Evolutionary conservation across 192 early-diverging fungal genomes (phyloP).

Genomic region (Podila epicladia): DNA sequence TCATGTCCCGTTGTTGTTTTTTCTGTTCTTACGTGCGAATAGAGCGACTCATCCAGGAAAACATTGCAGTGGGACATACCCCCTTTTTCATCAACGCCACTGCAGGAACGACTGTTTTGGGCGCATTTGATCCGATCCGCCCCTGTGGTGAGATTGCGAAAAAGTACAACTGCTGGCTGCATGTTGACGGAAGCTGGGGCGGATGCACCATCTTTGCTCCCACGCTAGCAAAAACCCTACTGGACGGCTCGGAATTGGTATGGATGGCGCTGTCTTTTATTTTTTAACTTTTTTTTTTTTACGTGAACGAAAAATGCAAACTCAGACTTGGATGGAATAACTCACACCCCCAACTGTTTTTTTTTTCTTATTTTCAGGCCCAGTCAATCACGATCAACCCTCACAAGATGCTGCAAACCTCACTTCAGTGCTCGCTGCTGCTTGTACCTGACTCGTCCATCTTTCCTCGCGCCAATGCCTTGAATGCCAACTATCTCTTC

Average conservation of each 20-base stretch:
- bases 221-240: slow-evolving; percentile 46
- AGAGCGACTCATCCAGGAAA: slow-evolving; percentile 56
- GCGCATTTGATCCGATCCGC: slow-evolving; percentile 79
- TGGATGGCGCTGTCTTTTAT: background rate
- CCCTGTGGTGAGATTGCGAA: slow-evolving; percentile 66
- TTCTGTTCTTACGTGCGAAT: background rate
- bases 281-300: slow-evolving; percentile 10
- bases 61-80: slow-evolving; percentile 54
- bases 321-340: slow-evolving; percentile 13
- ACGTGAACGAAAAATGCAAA: background rate
- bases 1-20: background rate
- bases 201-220: slow-evolving; percentile 72
- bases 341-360: background rate
- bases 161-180: slow-evolving; percentile 74
- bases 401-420: slow-evolving; percentile 84
- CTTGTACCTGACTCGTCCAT: slow-evolving; percentile 62
- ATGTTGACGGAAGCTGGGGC: slow-evolving; percentile 86
- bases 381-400: slow-evolving; percentile 82
- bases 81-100: slow-evolving; percentile 89
- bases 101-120: slow-evolving; percentile 85
- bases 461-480: slow-evolving; percentile 70
- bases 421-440: slow-evolving; percentile 82
- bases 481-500: slow-evolving; percentile 77
- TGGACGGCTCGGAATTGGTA: slow-evolving; percentile 63
- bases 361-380: slow-evolving; percentile 38